phyloP scores from a whole-genome alignment of 2,329 filamentous ascomycete genomes.

The Colletotrichum australisinense region DNA sequence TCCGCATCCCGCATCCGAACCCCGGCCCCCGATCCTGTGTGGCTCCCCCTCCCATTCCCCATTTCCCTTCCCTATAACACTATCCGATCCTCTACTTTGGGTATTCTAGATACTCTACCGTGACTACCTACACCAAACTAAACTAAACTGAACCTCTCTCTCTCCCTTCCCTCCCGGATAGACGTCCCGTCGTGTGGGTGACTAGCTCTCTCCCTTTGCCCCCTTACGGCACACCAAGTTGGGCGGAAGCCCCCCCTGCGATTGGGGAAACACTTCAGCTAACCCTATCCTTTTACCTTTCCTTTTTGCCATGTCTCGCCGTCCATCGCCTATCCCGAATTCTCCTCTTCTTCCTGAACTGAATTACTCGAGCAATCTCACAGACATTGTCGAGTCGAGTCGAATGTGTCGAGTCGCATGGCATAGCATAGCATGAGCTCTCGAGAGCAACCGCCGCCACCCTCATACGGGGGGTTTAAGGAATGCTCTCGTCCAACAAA shows the following conservation, averaged over 20 bases:
- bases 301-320: not conserved
- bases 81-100: not conserved
- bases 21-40: not conserved
- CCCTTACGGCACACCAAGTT: not conserved
- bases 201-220: slow-evolving; percentile 11
- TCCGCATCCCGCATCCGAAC: not conserved
- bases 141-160: not conserved
- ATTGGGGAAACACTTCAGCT: not conserved
- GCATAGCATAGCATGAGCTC: not conserved
- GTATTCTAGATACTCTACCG: not conserved
- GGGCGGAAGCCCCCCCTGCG: not conserved
- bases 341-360: not conserved
- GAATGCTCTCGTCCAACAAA: slow-evolving; percentile 17
- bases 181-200: not conserved
- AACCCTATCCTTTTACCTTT: not conserved
- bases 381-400: not conserved
- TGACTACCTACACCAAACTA: not conserved
- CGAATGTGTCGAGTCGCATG: not conserved
- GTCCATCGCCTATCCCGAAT: not conserved
- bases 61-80: slow-evolving; percentile 9
- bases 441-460: not conserved
- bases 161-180: slow-evolving; percentile 23
- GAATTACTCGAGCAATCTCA: not conserved
- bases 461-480: not conserved
- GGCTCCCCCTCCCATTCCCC: not conserved